Evolutionary conservation across 257 asterid species (phyloP), one percentile per base, ranked within the genome.

Genomic region (Striga asiatica): DNA sequence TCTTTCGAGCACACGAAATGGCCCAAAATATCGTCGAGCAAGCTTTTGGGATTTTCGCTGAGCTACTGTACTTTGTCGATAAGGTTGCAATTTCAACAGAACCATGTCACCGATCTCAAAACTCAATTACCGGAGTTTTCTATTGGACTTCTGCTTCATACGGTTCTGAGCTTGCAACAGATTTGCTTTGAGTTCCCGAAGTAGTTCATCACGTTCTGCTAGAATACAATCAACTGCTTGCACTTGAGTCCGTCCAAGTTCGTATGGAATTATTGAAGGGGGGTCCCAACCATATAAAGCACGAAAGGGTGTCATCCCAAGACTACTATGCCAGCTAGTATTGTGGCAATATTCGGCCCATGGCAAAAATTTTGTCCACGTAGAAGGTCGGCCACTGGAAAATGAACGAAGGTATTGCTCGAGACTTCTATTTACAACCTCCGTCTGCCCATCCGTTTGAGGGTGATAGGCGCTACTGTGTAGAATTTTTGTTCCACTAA

Each of bases 301-400:
- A 2, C 8, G 8, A 18, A 11, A 55, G 2, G 49, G 46, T 6
- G 61, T 28, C 32, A 28, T 28, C 3, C 32, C 5, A 3, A 28
- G 5, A 3, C 32, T 7, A 7, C 32, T 28, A 1, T 55, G 49
- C 9, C 0, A 35, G 14, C 24, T 20, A 1, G 61, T 55, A 16
- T 55, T 55, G 17, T 55, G 8, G 13, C 49, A 11, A 35, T 16
- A 55, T 21, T 55, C 49, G 2, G 61, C 61, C 55, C 55, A 49
- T 0, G 32, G 14, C 4, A 49, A n/a, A n/a, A 4, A 49, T 1
- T 7, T 0, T 6, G 4, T 3, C 55, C 55, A 49, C 1, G 1
- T 2, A 1, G 13, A 16, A 1, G 55, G 55, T 3, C 11, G n/a
- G 1, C 24, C 14, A 25, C 1, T 8, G 10, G 20, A 8, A 20